Evolutionary conservation across 148 eudicot species (phyloP), one percentile per base, ranked within the genome.

Genomic region (Pouteria glomerata): DNA sequence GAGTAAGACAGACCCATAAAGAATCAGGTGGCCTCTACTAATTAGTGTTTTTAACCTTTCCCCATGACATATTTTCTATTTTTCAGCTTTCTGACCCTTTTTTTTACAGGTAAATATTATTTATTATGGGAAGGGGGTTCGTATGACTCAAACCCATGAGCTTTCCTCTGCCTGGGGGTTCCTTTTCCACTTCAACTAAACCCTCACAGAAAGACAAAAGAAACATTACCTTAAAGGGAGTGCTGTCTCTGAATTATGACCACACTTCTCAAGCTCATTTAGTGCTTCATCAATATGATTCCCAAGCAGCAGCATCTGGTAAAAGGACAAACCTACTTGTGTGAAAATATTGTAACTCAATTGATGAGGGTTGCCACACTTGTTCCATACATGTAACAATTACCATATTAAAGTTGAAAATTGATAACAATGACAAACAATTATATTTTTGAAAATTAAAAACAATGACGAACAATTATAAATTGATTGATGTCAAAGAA

Each of bases 251-350:
- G 85, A 81, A 67, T 48, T 74, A 53, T 57, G 68, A 81, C 78
- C 71, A 50, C 75, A 80, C 65, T 76, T 85, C 72, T 87, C 88
- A 27, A 87, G 70, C 78, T 82, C 86, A 75, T 68, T 66, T 4
- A 92, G 69, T 67, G 95, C 95, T 79, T 92, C 92, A 16, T 84
- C 66, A 56, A 85, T 84, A 23, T 80, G 80, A 76, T 83, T 83
- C 68, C 85, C 92, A 48, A 87, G 80, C 69, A 92, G 59, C 81
- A 92, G 85, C 83, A 92, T 75, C 97, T 92, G 77, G 29, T 45
- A 70, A 63, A 29, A 42, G 19, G 52, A 59, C 41, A 68, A 80
- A 61, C 70, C 31, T n/a, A 18, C n/a, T 55, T 60, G 14, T 37
- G 42, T 21, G 37, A 16, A 62, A 51, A 35, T 16, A 55, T 59